Conservation (phyloP, 139 green algal genomes). For the Mesotaenium endlicherianum region DNA sequence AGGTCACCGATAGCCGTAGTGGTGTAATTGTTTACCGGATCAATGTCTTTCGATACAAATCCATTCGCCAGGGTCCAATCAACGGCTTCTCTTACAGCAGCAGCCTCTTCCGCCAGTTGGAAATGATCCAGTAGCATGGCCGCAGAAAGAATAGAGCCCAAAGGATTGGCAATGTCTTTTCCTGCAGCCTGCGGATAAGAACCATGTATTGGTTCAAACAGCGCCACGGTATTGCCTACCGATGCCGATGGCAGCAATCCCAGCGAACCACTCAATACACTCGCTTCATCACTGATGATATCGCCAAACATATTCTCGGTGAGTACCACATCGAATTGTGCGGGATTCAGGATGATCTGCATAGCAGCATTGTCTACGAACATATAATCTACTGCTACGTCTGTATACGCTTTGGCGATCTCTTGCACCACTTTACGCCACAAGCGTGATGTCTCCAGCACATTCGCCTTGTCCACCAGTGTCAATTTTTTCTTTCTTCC, state of each 20-base stretch:
- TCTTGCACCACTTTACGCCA: conserved; percentile 63
- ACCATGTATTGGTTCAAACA: conserved; percentile 93
- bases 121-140: conserved; percentile 98
- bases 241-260: conserved; percentile 93
- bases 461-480: conserved; percentile 95
- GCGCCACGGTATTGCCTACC: conserved; percentile 81
- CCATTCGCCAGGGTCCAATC: no score
- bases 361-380: conserved; percentile 99
- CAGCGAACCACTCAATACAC: conserved; percentile 91
- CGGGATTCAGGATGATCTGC: conserved; percentile 80
- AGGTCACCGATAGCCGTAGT: no score
- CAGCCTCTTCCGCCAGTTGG: no score
- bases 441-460: conserved; percentile 76
- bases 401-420: conserved; percentile 89
- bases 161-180: conserved; percentile 55
- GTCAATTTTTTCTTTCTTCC: conserved; percentile 76
- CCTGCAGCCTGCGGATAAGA: conserved; percentile 91
- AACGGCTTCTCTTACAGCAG: no score
- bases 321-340: conserved; percentile 90
- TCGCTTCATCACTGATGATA: conserved; percentile 95
- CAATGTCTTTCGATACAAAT: no score
- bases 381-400: conserved; percentile 96
- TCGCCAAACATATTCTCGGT: conserved; percentile 99
- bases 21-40: no score
- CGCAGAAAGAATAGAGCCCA: conserved; percentile 75